Percentiles rank a stretch among this genome's conserved stretches.
Evolutionary conservation across 495 filamentous ascomycete genomes (phyloP).

Genomic region (Clohesyomyces aquaticus): DNA sequence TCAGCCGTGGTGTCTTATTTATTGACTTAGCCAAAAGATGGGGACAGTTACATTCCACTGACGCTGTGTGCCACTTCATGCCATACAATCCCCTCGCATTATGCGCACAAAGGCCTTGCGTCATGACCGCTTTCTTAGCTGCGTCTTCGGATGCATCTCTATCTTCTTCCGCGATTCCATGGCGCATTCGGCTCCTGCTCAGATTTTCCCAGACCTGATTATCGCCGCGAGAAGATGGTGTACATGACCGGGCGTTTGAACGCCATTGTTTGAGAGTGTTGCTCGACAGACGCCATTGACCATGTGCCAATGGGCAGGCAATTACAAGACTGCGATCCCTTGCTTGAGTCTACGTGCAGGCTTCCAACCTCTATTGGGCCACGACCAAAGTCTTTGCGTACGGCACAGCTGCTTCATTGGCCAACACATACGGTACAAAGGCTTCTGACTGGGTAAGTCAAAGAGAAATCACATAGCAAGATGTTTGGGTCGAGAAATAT

Average conservation of each 20-base stretch:
- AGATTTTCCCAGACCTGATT: slow-evolving; percentile 10
- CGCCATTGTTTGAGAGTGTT: slow-evolving; percentile 35
- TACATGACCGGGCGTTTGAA: slow-evolving; percentile 19
- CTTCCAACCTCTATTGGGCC: slow-evolving; percentile 19
- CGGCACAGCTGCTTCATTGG: slow-evolving; percentile 12
- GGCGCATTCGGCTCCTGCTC: slow-evolving; percentile 2
- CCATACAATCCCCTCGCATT: slow-evolving; percentile 5
- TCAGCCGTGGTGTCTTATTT: slow-evolving; percentile 6
- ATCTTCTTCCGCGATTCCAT: slow-evolving; percentile 31
- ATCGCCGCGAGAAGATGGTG: slow-evolving; percentile 19
- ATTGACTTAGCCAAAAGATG: slow-evolving; percentile 5
- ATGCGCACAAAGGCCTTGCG: slow-evolving; percentile 24
- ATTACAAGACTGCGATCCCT: slow-evolving; percentile 29
- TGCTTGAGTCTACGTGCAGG: slow-evolving; percentile 26
- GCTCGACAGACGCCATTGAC: slow-evolving; percentile 31
- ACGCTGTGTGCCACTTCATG: slow-evolving; percentile 21
- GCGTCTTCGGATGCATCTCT: slow-evolving; percentile 24
- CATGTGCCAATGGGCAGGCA: slow-evolving; percentile 9
- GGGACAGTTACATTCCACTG: slow-evolving; percentile 34
- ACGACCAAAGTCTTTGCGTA: slow-evolving; percentile 7
- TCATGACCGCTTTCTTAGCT: slow-evolving; percentile 29
- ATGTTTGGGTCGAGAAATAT: slow-evolving; percentile 14
- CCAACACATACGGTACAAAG: slow-evolving; percentile 7
- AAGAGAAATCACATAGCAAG: slow-evolving; percentile 6
- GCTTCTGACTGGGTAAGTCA: slow-evolving; percentile 5